phyloP scores from a whole-genome alignment of 169 alveolate genomes.

The Plasmodium vivax region DNA sequence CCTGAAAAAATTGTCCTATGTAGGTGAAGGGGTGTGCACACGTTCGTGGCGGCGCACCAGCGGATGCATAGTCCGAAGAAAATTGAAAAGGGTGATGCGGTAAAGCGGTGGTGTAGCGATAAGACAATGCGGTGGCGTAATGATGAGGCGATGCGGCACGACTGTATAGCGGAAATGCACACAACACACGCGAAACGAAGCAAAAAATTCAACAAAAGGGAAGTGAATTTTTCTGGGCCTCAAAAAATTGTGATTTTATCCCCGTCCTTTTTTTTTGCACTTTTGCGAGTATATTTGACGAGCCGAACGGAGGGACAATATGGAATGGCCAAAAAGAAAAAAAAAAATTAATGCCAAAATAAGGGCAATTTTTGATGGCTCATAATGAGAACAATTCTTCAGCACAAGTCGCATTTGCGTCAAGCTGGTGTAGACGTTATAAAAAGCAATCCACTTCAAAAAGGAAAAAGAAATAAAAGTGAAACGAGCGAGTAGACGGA shows the following conservation, averaged over 20 bases:
- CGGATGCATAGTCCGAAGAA: background rate
- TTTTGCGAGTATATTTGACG: background rate
- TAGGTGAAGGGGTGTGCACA: background rate
- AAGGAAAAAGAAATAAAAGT: background rate
- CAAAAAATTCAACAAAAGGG: background rate
- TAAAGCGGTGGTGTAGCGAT: background rate
- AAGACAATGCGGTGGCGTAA: background rate
- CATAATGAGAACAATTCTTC: background rate
- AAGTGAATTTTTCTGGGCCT: background rate
- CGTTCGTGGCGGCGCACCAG: background rate
- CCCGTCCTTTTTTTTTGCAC: background rate
- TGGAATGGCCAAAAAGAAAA: background rate
- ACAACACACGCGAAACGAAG: background rate
- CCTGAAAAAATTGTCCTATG: background rate
- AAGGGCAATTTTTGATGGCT: background rate
- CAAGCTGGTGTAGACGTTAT: background rate
- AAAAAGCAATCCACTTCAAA: background rate
- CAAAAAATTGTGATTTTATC: background rate
- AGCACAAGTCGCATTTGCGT: background rate
- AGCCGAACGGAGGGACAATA: background rate
- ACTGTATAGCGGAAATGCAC: background rate
- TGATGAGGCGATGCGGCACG: background rate
- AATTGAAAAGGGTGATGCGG: background rate
- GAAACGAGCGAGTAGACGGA: background rate
- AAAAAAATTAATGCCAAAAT: background rate